Evolutionary conservation across 1,284 basidiomycete species (phyloP).

Genomic region (Phylloboletellus chloephorus): DNA sequence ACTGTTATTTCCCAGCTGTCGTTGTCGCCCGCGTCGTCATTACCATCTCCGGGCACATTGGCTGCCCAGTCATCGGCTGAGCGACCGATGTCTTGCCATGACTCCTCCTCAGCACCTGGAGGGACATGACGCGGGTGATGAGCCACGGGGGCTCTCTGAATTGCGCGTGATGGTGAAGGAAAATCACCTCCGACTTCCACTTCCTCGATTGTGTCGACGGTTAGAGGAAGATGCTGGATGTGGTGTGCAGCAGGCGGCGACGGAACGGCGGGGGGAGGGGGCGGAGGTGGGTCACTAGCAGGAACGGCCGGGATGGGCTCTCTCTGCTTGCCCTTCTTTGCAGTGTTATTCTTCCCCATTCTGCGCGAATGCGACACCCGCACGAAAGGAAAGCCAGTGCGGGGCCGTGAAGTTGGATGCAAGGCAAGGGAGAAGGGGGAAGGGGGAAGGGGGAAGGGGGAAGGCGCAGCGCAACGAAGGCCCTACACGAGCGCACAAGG

Average conservation of each 20-base stretch:
- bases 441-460: no score
- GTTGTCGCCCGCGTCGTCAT: slow-evolving; percentile 20
- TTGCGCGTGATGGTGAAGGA: slow-evolving; percentile 4
- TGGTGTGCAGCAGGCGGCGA: slow-evolving; percentile 32
- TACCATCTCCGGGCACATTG: slow-evolving; percentile 22
- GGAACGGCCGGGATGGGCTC: slow-evolving; percentile 14
- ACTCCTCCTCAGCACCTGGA: slow-evolving; percentile 22
- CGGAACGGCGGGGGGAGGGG: slow-evolving; percentile 7
- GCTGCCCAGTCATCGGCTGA: slow-evolving; percentile 24
- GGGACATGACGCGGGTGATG: slow-evolving; percentile 10
- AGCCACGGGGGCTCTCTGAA: slow-evolving; percentile 5
- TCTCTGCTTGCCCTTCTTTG: slow-evolving; percentile 37
- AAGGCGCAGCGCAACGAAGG: no score
- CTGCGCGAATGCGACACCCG: slow-evolving; percentile 23
- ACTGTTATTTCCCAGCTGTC: slow-evolving; percentile 19
- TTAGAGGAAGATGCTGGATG: slow-evolving; percentile 17
- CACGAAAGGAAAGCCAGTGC: slow-evolving; percentile 27
- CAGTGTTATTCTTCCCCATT: slow-evolving; percentile 28
- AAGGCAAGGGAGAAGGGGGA: no score
- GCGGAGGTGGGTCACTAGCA: slow-evolving; percentile 11
- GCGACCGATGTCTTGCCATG: slow-evolving; percentile 27
- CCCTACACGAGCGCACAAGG: no score
- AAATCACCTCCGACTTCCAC: slow-evolving; percentile 24
- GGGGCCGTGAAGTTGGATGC: slow-evolving; percentile 3
- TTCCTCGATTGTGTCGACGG: slow-evolving; percentile 27